Conservation (phyloP, 805 yeast species). For the Yarrowia sp. region DNA sequence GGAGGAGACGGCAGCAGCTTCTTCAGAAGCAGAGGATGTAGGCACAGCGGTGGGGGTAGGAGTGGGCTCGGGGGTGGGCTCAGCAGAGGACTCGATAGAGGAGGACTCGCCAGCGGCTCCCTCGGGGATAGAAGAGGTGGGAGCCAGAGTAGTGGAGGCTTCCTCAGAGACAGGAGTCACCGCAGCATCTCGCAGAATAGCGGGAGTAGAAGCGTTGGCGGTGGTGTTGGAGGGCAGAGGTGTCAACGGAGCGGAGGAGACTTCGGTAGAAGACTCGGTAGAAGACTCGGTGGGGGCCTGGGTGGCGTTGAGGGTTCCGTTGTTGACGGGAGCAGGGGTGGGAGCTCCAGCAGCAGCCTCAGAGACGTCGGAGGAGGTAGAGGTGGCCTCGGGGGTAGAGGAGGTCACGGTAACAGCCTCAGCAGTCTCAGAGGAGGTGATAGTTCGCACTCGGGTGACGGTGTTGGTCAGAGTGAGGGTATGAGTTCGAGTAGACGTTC, state of each 20-base stretch:
- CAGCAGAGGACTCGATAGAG: background rate
- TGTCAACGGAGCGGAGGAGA: background rate
- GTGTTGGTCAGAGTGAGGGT: slow-evolving; percentile 12
- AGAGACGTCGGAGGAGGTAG: background rate
- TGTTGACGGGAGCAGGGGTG: background rate
- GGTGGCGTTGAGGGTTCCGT: background rate
- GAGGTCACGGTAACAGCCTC: background rate
- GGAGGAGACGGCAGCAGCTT: background rate
- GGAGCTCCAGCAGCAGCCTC: background rate
- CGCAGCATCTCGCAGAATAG: background rate
- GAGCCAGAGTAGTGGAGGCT: slow-evolving; percentile 1
- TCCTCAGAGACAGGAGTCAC: background rate
- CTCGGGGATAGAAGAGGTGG: slow-evolving; percentile 1
- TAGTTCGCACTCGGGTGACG: background rate
- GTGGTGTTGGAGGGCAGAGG: background rate
- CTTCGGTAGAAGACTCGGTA: background rate
- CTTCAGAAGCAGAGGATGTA: background rate
- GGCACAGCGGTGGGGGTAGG: too few relatives aligned
- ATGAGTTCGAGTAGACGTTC: slow-evolving; percentile 10
- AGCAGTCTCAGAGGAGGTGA: background rate
- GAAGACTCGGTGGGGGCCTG: background rate
- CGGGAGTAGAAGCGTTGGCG: background rate
- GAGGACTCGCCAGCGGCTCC: background rate
- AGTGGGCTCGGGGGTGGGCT: too few relatives aligned
- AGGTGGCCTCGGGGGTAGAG: background rate